Evolutionary conservation across 2,329 filamentous ascomycete genomes (phyloP).

Genomic region (Zymoseptoria crescenta): DNA sequence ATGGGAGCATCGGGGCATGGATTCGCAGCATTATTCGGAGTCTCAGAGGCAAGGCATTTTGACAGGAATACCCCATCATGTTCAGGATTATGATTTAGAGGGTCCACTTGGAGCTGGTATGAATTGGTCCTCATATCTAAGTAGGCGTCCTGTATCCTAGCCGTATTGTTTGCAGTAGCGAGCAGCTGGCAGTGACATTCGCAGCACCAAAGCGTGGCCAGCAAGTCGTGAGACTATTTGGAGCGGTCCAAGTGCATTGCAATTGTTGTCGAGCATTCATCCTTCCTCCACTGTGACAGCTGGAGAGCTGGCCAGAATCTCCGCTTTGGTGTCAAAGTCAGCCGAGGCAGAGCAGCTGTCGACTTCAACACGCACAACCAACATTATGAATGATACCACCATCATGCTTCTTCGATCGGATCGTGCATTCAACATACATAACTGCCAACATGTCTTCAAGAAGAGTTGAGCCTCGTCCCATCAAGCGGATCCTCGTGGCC

Average conservation of each 20-base stretch:
- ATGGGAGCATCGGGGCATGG: not conserved
- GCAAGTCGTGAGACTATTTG: too few relatives aligned
- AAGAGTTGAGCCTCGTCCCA: slow-evolving; percentile 15
- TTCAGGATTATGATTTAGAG: not conserved
- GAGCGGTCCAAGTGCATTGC: too few relatives aligned
- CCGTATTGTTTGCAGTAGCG: not conserved
- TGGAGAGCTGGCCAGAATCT: not conserved
- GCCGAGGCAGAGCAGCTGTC: not conserved
- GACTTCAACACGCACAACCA: not conserved
- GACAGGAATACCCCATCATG: not conserved
- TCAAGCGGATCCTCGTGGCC: slow-evolving; percentile 24
- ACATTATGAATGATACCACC: too few relatives aligned
- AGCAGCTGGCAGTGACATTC: too few relatives aligned
- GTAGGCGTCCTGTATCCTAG: too few relatives aligned
- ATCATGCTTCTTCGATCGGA: too few relatives aligned
- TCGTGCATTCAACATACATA: too few relatives aligned
- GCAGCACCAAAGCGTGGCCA: too few relatives aligned
- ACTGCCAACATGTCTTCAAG: not conserved
- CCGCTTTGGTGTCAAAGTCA: not conserved
- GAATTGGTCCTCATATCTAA: too few relatives aligned
- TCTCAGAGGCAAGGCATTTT: not conserved
- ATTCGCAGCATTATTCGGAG: not conserved
- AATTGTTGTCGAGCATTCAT: not conserved
- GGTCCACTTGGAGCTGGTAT: not conserved
- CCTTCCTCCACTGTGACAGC: not conserved